A percentile compares a stretch with the other conserved stretches of the same genome.
These are phyloP conservation scores for Globisporangium takayamanum DNA, from an alignment of 352 stramenopile species.

Conservation along the genomic window DNA sequence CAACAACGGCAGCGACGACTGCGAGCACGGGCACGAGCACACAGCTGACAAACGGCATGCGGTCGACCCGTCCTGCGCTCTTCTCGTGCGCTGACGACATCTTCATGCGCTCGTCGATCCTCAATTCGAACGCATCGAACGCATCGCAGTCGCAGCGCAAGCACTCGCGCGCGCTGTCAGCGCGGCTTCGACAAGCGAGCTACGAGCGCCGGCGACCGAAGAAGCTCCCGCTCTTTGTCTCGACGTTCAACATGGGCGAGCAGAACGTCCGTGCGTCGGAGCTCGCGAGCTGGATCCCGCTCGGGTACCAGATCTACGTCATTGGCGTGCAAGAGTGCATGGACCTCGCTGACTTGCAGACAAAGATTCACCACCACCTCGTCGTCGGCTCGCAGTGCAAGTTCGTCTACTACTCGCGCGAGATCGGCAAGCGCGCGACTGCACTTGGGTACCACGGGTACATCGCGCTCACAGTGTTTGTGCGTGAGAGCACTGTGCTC, in stretches of 20 bases:
- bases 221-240: conserved; percentile 65
- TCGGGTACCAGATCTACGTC: conserved; percentile 18
- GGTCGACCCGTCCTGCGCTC: neutral
- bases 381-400: conserved; percentile 38
- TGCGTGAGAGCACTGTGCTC: conserved; percentile 52
- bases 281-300: conserved; percentile 65
- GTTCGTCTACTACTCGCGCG: conserved; percentile 71
- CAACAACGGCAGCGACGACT: neutral
- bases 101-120: conserved; percentile 13
- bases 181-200: conserved; percentile 5
- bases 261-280: conserved; percentile 51
- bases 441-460: conserved; percentile 82
- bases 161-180: neutral
- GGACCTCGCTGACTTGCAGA: conserved; percentile 63
- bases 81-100: conserved; percentile 12
- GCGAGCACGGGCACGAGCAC: neutral
- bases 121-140: neutral
- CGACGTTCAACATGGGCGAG: conserved; percentile 87
- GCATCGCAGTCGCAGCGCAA: conserved; percentile 1
- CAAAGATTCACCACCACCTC: conserved; percentile 61
- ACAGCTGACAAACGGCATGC: conserved; percentile 3
- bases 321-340: conserved; percentile 67
- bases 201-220: conserved; percentile 15
- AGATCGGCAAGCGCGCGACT: conserved; percentile 78
- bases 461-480: conserved; percentile 84